Evolutionary conservation across 129 eudicot species (phyloP), one percentile per base, ranked within the genome.

Genomic region (Pseudognaphalium luteoalbum): DNA sequence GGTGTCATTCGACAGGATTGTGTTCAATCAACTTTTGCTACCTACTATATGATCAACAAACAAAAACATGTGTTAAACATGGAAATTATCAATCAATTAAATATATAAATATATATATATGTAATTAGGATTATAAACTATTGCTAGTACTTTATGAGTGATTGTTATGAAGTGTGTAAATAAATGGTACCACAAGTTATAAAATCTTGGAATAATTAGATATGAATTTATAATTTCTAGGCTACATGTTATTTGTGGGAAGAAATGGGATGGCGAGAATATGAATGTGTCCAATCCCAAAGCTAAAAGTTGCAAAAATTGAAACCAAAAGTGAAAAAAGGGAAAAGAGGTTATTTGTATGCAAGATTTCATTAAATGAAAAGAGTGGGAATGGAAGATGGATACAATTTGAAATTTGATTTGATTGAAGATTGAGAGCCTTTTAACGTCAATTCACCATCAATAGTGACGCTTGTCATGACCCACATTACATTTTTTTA

Each of bases 21-120:
- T 75, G 70, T 76, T 85, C 68, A 79, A 81, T 47, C 76, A 82
- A 73, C 61, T 85, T 80, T 71, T 84, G 77, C 78, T 82, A 58
- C 77, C 80, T 14, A 69, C 71, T 72, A 76, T 82, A 60, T 84
- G 77, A 82, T 76, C 54, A 47, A 47, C n/a, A 14, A 47, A 47
- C 47, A 50, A 66, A 63, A 44, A 72, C 14, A 39, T 61, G 70
- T 61, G 42, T 60, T 61, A 41, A 37, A 64, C n/a, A 67, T 62
- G 33, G 6, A 67, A 34, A 73, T 67, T 67, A 77, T 77, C 28
- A 25, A 4, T 3, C 44, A n/a, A n/a, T n/a, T n/a, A n/a, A n/a
- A n/a, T 47, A 70, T 75, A 35, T 32, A 21, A 21, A 58, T 30
- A 10, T 11, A 29, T 33, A 14, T 64, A 25, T 28, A 58, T 20